phyloP scores from a whole-genome alignment of 1,284 basidiomycete genomes.

The Cryptococcus floricola region DNA sequence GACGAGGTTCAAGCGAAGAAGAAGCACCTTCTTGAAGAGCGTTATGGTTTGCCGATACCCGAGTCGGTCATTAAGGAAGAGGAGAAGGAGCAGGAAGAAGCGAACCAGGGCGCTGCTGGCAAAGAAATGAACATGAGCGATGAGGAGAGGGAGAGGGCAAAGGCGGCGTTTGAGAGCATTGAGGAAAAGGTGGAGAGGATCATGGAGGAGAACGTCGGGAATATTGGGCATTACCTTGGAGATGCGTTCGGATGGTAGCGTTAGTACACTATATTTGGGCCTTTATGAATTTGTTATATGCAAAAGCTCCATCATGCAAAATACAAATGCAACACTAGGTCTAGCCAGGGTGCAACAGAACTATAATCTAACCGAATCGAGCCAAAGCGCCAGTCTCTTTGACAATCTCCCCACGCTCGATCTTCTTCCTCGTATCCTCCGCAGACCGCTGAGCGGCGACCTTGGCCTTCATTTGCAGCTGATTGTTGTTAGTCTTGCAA shows the following conservation, averaged over 20 bases:
- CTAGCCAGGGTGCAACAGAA: background rate
- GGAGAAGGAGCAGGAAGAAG: slow-evolving; percentile 37
- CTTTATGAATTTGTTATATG: no score
- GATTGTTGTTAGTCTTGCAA: background rate
- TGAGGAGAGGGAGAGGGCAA: slow-evolving; percentile 37
- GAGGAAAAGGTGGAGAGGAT: slow-evolving; percentile 36
- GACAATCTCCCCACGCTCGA: slow-evolving; percentile 26
- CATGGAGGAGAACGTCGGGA: slow-evolving; percentile 31
- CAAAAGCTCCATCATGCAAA: no score
- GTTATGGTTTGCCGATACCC: slow-evolving; percentile 47
- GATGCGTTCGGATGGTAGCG: slow-evolving; percentile 41
- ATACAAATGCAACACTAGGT: no score
- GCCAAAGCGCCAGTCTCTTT: slow-evolving; percentile 31
- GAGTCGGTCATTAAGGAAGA: slow-evolving; percentile 38
- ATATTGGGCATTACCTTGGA: slow-evolving; percentile 36
- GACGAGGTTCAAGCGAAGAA: slow-evolving; percentile 29
- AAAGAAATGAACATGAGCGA: slow-evolving; percentile 13
- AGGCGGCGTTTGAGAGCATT: slow-evolving; percentile 28
- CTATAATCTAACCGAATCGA: slow-evolving; percentile 20
- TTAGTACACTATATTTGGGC: no score
- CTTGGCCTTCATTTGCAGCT: slow-evolving; percentile 46
- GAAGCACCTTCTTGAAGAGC: slow-evolving; percentile 36
- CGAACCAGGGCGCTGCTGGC: slow-evolving; percentile 3
- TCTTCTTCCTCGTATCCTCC: slow-evolving; percentile 23
- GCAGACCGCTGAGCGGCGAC: slow-evolving; percentile 29